Percentiles rank a stretch among this genome's conserved stretches.
These are phyloP conservation scores for Sordariomycetes sp. DNA, from an alignment of 2,329 filamentous ascomycete species.

Conservation along the genomic window DNA sequence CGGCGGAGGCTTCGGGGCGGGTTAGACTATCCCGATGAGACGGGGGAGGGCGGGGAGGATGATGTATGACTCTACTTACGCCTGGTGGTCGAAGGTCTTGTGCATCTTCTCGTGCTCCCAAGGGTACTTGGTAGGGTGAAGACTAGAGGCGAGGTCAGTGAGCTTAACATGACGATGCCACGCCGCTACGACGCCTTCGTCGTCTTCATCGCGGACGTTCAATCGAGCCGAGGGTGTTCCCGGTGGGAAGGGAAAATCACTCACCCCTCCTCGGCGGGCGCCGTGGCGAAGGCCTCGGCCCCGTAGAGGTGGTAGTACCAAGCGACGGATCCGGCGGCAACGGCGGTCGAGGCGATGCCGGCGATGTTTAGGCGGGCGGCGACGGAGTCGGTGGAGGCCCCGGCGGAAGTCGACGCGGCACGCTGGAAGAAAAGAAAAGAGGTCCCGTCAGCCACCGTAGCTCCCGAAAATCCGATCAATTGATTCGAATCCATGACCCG, in stretches of 20 bases:
- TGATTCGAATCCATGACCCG: conserved; percentile 1
- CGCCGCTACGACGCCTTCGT: not conserved
- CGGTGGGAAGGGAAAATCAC: conserved; percentile 23
- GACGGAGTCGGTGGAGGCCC: conserved; percentile 51
- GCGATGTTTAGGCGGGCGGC: conserved; percentile 71
- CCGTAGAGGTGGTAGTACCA: conserved; percentile 98
- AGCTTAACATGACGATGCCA: not conserved
- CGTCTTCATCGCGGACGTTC: no score
- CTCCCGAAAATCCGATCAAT: not conserved
- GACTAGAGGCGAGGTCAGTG: conserved; percentile 35
- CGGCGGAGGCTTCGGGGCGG: conserved; percentile 65
- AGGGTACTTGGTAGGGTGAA: conserved; percentile 83
- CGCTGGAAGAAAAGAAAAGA: conserved; percentile 31
- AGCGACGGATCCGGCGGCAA: conserved; percentile 78
- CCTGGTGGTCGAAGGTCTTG: conserved; percentile 95
- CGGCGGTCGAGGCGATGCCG: conserved; percentile 72
- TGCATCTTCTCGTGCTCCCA: conserved; percentile 88
- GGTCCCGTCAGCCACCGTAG: not conserved
- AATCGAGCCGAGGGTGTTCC: not conserved
- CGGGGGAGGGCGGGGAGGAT: not conserved
- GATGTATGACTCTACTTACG: conserved; percentile 48
- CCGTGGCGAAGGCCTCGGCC: conserved; percentile 74
- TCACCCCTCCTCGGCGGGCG: conserved; percentile 96
- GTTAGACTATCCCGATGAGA: conserved; percentile 2
- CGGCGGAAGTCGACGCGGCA: conserved; percentile 60